Evolutionary conservation across 768 basidiomycete genomes (phyloP).

Genomic region (Infundibulicybe gibba): DNA sequence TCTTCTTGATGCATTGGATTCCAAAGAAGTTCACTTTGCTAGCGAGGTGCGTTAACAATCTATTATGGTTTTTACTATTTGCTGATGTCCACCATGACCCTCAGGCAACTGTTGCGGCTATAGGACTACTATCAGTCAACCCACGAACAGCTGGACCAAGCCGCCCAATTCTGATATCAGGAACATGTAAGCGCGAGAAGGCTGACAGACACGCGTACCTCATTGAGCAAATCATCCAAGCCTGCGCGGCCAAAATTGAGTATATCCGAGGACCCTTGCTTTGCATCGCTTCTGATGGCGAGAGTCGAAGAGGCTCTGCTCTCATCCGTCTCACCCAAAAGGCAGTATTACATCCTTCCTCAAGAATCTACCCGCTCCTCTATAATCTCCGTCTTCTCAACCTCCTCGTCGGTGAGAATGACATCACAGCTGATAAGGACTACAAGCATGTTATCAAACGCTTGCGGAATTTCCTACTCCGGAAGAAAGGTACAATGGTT

Average conservation of each 20-base stretch:
- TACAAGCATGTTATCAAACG: constrained; percentile 15
- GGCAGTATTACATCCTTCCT: neutral
- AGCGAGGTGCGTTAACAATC: constrained; percentile 5
- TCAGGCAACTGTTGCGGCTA: constrained; percentile 9
- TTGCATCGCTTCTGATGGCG: constrained; percentile 12
- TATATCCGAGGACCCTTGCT: constrained; percentile 3
- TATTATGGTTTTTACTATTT: too few species aligned
- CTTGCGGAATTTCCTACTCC: neutral
- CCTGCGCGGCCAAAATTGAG: neutral
- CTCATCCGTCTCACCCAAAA: constrained; percentile 9
- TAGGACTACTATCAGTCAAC: constrained; percentile 10
- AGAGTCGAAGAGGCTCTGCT: constrained; percentile 8
- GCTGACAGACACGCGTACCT: constrained; percentile 7
- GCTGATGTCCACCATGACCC: neutral
- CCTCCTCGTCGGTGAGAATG: constrained; percentile 12
- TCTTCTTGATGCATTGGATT: constrained; percentile 4
- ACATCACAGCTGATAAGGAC: constrained; percentile 18
- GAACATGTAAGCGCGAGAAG: constrained; percentile 14
- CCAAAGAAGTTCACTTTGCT: constrained; percentile 8
- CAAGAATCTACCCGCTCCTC: constrained; percentile 14
- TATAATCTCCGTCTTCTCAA: constrained; percentile 12
- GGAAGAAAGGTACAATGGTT: constrained; percentile 4
- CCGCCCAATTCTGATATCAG: constrained; percentile 12
- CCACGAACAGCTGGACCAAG: constrained; percentile 2
- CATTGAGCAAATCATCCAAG: constrained; percentile 4